phyloP scores from a whole-genome alignment of 805 yeast genomes.

The Wickerhamiella nectarea region DNA sequence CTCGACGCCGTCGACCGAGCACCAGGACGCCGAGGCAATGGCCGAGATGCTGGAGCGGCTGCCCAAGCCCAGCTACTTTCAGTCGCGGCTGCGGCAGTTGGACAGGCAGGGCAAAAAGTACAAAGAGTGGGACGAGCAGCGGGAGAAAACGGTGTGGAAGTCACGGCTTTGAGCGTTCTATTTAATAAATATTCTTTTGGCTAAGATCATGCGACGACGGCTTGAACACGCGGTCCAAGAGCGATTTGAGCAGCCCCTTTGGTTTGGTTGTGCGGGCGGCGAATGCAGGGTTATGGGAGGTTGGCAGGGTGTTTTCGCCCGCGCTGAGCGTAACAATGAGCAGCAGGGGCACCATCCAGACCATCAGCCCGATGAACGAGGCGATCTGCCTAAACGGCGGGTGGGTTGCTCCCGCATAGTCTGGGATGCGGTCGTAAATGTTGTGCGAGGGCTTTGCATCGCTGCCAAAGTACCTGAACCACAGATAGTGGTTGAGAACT shows the following conservation, averaged over 20 bases:
- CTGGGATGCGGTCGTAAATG: slow-evolving; percentile 33
- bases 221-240: slow-evolving; percentile 11
- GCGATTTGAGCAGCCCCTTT: slow-evolving; percentile 16
- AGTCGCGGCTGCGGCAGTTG: slow-evolving; percentile 21
- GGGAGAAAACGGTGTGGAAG: slow-evolving; percentile 10
- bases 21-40: neutral
- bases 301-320: slow-evolving; percentile 76
- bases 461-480: slow-evolving; percentile 80
- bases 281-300: slow-evolving; percentile 14
- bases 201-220: neutral
- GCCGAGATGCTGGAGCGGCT: slow-evolving; percentile 15
- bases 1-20: neutral
- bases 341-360: slow-evolving; percentile 91
- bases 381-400: slow-evolving; percentile 83
- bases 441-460: slow-evolving; percentile 44
- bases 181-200: slow-evolving; percentile 5
- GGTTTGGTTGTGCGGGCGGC: slow-evolving; percentile 9
- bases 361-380: slow-evolving; percentile 85
- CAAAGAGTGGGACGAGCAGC: slow-evolving; percentile 16
- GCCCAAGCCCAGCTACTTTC: slow-evolving; percentile 21
- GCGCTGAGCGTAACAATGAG: slow-evolving; percentile 85
- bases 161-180: slow-evolving; percentile 1
- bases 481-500: slow-evolving; percentile 64
- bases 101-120: slow-evolving; percentile 24
- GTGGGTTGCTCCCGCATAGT: slow-evolving; percentile 47